Evolutionary conservation across 2,329 filamentous ascomycete species (phyloP), one percentile per base, ranked within the genome.

Genomic region (Talaromyces piceae): DNA sequence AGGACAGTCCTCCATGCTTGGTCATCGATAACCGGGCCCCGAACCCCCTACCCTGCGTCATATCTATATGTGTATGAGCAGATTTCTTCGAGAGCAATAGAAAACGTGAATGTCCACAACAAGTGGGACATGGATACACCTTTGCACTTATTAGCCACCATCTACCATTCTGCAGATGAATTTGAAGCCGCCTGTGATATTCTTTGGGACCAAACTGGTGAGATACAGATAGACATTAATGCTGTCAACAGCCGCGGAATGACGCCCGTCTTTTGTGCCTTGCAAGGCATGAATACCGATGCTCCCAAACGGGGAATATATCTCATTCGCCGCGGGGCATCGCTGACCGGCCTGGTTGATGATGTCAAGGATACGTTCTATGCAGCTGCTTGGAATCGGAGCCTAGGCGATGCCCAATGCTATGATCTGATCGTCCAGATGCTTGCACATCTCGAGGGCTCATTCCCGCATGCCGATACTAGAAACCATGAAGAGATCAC

Each of bases 161-260:
- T 37, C 2, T 56, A 59, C 18, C 58, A 61, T 31, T 23, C 54
- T 2, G 60, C 60, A 30, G 57, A 61, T 2, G 60, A 61, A 26
- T 57, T 63, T n/a, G 55, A 63, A 53, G 45, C 49, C 1, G 57
- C 57, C 8, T 61, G 52, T 39, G 51, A 59, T 28, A 56, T 63
- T 12, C 18, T 64, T 4, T 47, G 61, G 37, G n/a, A 23, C 4
- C 57, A 54, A 26, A 31, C 45, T 1, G 49, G 31, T 12, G 56
- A 55, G 13, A 54, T 56, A 33, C 13, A 27, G 25, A 16, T 30
- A 28, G 50, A 62, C 33, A 58, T 63, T 7, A 56, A 63, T 41
- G 53, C 54, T 23, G 49, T 43, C 22, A 56, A 58, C 41, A 39
- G 49, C 3, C 55, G 50, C 3, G 61, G 59, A 11, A 50, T 49